Conservation (phyloP, 441 rosid species). For the Euphorbia celastroides region DNA sequence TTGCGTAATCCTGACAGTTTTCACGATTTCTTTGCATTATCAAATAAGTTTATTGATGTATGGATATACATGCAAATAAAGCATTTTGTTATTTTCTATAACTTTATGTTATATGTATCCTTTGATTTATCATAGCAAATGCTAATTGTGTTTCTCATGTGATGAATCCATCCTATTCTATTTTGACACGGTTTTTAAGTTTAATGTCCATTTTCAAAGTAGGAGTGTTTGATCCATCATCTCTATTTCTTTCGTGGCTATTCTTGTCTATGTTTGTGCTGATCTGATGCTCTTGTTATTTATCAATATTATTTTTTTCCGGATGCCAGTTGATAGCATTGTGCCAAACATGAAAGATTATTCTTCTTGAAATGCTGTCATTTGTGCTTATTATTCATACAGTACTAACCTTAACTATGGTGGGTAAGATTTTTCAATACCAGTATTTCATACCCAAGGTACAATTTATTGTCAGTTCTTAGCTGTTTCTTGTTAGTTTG, state of each 20-base stretch:
- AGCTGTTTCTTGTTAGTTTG: not conserved
- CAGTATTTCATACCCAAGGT: not conserved
- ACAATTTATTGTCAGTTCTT: not conserved
- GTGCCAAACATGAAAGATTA: not conserved
- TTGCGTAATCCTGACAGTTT: no score
- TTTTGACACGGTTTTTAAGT: not conserved
- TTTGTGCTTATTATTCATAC: not conserved
- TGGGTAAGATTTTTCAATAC: not conserved
- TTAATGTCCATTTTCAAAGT: not conserved
- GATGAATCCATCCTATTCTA: not conserved
- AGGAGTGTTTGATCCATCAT: not conserved
- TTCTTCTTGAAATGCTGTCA: not conserved
- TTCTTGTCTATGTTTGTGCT: not conserved
- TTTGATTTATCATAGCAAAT: not conserved
- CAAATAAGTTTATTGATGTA: not conserved
- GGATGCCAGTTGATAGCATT: not conserved
- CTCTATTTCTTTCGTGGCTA: not conserved
- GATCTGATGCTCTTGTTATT: not conserved
- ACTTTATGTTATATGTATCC: not conserved
- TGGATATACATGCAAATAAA: not conserved
- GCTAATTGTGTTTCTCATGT: not conserved
- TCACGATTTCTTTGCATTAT: not conserved
- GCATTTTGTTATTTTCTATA: not conserved
- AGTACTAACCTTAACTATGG: not conserved
- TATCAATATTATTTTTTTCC: not conserved